Conservation (phyloP, 768 basidiomycete genomes). For the Hemileccinum impolitum region DNA sequence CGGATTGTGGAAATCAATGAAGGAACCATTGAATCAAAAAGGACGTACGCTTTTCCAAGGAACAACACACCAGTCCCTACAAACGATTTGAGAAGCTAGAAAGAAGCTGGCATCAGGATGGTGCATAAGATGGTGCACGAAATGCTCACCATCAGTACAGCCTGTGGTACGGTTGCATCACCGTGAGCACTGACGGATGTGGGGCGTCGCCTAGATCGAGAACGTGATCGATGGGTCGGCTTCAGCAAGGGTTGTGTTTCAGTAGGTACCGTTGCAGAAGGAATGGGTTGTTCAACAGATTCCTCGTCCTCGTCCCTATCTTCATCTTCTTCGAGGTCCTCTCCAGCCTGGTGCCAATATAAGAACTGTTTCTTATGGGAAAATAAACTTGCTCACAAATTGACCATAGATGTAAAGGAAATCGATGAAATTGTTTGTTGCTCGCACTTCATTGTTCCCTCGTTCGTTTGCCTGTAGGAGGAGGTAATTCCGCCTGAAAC, state of each 20-base stretch:
- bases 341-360: slow-evolving; percentile 64
- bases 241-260: slow-evolving; percentile 61
- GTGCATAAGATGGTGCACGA: background rate
- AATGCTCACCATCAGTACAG: slow-evolving; percentile 79
- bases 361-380: background rate
- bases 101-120: background rate
- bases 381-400: slow-evolving; percentile 60
- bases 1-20: slow-evolving; percentile 3
- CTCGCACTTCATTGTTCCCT: slow-evolving; percentile 55
- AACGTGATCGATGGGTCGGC: slow-evolving; percentile 38
- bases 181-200: slow-evolving; percentile 64
- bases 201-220: slow-evolving; percentile 53
- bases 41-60: slow-evolving; percentile 80
- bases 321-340: slow-evolving; percentile 87
- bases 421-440: slow-evolving; percentile 86
- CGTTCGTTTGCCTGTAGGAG: slow-evolving; percentile 67
- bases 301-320: slow-evolving; percentile 61
- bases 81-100: slow-evolving; percentile 85
- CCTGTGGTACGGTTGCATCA: slow-evolving; percentile 87
- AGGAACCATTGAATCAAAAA: background rate
- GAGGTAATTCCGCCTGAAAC: slow-evolving; percentile 89
- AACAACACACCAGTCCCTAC: slow-evolving; percentile 96
- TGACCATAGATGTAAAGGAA: slow-evolving; percentile 95
- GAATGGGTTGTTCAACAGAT: slow-evolving; percentile 28
- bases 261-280: slow-evolving; percentile 5